Base-by-base conservation (phyloP, 1,284 basidiomycete species). In the Abortiporus biennis region DNA sequence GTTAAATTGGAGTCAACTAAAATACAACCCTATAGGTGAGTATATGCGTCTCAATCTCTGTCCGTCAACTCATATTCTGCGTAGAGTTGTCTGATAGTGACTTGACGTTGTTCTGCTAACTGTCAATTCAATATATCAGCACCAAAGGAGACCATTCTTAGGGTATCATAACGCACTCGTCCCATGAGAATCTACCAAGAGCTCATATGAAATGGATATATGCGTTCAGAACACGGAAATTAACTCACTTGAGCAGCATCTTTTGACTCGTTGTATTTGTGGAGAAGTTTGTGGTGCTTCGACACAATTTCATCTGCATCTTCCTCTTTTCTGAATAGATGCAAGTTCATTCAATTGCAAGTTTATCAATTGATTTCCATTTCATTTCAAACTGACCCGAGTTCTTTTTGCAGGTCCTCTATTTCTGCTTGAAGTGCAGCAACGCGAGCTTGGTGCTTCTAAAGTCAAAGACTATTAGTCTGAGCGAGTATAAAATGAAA, bases 241-340 rank as follows among this genome's bases (percentile, higher is more conserved):
- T 16, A 41, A 11, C 40, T 36, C 21, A 44, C 38, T 44, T 46
- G 21, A 6, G 85, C 69, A 2, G 84, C 85, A 54, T 89, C 86
- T 55, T 89, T 89, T 4, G 83, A 75, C 56, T 89, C 86, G 48
- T 89, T 89, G 52, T 89, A 89, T 35, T 64, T 68, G 56, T 89
- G 85, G 20, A 88, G 61, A 3, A 85, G 66, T 48, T 75, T 76
- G 58, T 87, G 87, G 53, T 89, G 84, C 5, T 65, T 65, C 38
- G 78, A 76, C 15, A 84, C 80, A 12, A 86, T 78, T 47, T 68
- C 67, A 33, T 83, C 78, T 1, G 84, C 75, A 47, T 83, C 74
- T 50, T 72, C 71, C 29, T 61, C 51, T 38, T 65, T 58, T 8
- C 78, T 85, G 44, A 11, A 41, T 13, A 21, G 25, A n/a, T n/a